Percentiles rank a stretch among this genome's conserved stretches.
Conservation (phyloP, 2,329 filamentous ascomycete genomes). For the Pseudogymnoascus sp. region DNA sequence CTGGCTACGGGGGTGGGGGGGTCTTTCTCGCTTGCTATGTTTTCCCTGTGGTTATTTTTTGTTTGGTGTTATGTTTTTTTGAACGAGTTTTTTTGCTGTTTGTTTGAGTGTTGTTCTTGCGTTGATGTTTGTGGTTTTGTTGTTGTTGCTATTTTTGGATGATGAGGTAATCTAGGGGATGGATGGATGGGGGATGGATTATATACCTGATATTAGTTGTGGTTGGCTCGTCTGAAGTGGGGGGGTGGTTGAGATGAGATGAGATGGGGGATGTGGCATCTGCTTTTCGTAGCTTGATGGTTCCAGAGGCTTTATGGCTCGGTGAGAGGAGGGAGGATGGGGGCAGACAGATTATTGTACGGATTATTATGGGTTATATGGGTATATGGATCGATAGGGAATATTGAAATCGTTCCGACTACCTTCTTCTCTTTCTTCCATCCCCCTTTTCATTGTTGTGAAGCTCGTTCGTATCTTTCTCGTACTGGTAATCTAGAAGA, state of each 20-base stretch:
- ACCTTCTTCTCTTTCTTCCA: background rate
- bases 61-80: background rate
- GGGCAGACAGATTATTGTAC: background rate
- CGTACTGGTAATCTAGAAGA: background rate
- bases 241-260: too few species aligned
- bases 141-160: background rate
- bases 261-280: background rate
- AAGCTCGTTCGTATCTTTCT: background rate
- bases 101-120: background rate
- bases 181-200: background rate
- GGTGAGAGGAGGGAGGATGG: too few species aligned
- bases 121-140: background rate
- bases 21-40: background rate
- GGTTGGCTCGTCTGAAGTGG: background rate
- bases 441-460: background rate
- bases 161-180: background rate
- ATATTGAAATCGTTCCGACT: background rate
- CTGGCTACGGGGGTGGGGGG: slow-evolving; percentile 28
- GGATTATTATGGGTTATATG: background rate
- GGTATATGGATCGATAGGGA: background rate
- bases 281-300: too few species aligned
- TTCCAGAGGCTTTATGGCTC: too few species aligned
- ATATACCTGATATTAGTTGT: background rate
- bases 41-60: background rate
- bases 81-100: background rate